Conservation (phyloP, 2,329 filamentous ascomycete species). For the Ilyonectria sp. region DNA sequence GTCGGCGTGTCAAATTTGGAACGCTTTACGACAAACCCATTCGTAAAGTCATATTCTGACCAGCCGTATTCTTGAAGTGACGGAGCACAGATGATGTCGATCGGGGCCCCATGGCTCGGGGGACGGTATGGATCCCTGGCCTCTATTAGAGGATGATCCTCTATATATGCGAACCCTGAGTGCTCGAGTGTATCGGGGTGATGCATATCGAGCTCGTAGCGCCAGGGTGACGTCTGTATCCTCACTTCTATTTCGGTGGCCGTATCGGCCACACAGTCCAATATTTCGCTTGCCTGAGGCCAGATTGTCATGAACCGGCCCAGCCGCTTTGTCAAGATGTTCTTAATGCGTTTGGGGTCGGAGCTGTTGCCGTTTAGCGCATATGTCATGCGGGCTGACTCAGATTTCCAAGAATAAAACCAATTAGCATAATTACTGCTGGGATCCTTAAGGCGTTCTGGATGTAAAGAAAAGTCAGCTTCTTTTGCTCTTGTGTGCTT, state of each 20-base stretch:
- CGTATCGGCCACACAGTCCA: neutral
- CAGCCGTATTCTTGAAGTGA: neutral
- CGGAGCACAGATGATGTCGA: neutral
- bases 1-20: too few relatives aligned
- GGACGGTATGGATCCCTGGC: neutral
- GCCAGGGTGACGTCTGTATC: neutral
- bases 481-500: neutral
- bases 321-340: conserved; percentile 1
- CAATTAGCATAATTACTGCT: neutral
- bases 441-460: conserved; percentile 11
- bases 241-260: neutral
- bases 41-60: too few relatives aligned
- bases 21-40: too few relatives aligned
- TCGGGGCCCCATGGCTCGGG: too few relatives aligned
- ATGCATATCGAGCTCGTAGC: conserved; percentile 1
- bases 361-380: neutral
- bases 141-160: too few relatives aligned
- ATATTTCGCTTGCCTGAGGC: neutral
- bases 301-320: neutral
- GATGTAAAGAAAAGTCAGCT: conserved; percentile 8
- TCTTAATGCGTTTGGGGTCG: conserved; percentile 2
- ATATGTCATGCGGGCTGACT: conserved; percentile 3
- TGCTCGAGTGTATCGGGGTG: neutral
- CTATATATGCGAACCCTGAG: neutral
- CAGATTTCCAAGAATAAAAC: conserved; percentile 4